phyloP scores from a whole-genome alignment of 176 grass and related monocot genomes.

The Luzula sylvatica region DNA sequence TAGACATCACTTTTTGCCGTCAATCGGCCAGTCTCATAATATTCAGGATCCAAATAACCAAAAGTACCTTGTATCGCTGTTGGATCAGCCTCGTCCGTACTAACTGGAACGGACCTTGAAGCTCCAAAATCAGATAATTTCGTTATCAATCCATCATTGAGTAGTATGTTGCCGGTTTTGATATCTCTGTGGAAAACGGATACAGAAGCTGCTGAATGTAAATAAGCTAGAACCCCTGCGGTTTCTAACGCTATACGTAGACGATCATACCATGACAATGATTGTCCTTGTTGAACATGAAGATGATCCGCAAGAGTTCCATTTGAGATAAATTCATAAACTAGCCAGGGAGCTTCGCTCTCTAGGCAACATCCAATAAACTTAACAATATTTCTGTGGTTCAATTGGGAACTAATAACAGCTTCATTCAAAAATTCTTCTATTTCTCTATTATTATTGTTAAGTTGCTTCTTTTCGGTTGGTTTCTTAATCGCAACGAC shows the following conservation, averaged over 20 bases:
- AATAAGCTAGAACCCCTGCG: slow-evolving; percentile 1
- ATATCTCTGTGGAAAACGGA: slow-evolving; percentile 28
- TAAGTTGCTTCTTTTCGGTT: too few species aligned
- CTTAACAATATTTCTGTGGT: neutral
- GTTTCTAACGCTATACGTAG: neutral
- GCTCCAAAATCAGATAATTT: slow-evolving; percentile 35
- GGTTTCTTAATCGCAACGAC: slow-evolving; percentile 34
- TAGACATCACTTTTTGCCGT: slow-evolving; percentile 44
- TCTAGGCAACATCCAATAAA: neutral
- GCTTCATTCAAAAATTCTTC: neutral
- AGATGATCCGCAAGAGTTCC: slow-evolving; percentile 1
- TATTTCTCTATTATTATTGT: slow-evolving; percentile 3
- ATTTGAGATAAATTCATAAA: slow-evolving; percentile 4
- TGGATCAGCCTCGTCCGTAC: neutral
- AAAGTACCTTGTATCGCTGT: slow-evolving; percentile 41
- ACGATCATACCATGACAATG: slow-evolving; percentile 1
- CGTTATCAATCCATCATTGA: slow-evolving; percentile 18
- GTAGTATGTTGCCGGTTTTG: slow-evolving; percentile 26
- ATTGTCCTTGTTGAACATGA: neutral
- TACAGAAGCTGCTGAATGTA: slow-evolving; percentile 23
- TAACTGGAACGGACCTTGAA: slow-evolving; percentile 17
- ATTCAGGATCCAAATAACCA: slow-evolving; percentile 42
- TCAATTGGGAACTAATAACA: neutral
- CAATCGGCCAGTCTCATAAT: slow-evolving; percentile 29
- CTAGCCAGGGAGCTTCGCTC: neutral